Base-by-base conservation (phyloP, 768 basidiomycete genomes). In the Lactarius pseudohatsudake region DNA sequence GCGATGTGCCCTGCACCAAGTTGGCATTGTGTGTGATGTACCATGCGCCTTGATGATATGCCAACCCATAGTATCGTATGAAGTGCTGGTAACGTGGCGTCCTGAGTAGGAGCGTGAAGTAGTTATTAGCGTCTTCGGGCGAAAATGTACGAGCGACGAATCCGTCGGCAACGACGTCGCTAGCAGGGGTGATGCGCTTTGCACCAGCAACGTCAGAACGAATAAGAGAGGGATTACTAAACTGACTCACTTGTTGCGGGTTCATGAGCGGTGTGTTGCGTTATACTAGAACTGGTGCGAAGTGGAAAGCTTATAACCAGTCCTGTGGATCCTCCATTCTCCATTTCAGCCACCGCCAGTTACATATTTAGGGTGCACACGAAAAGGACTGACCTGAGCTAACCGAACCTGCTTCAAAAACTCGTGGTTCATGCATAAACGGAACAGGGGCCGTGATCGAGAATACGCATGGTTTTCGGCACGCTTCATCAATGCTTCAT, bases 91-190 rank as follows among this genome's bases (percentile, higher is more conserved):
- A 34, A 40, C n/a, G 26, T 4, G 13, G 40, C 2, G 58, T 26
- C 43, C 43, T 45, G 15, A 67, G 66, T 8, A 64, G 54, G n/a
- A 67, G 53, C 2, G 28, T 7, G 28, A 67, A 22, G 62, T 59
- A 67, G 26, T 22, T 22, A 7, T 34, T 30, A 3, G 66, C n/a
- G 4, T 67, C 66, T 15, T 15, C 41, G 0, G 62, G 62, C 1
- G 41, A 4, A 26, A 67, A 67, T 0, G 34, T 67, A 18, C 28
- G 32, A 15, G 66, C 22, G 11, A 67, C 15, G 20, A 54, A 67
- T 0, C 66, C 66, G 2, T 59, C 57, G 4, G 59, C 50, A 5
- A 67, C 10, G 18, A 67, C 22, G 32, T 67, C 62, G 26, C 7
- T 34, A 10, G 38, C 6, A 22, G 22, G 59, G n/a, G 22, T 26